Conservation (phyloP, 257 asterid genomes). For the Thymus mandschuricus region DNA sequence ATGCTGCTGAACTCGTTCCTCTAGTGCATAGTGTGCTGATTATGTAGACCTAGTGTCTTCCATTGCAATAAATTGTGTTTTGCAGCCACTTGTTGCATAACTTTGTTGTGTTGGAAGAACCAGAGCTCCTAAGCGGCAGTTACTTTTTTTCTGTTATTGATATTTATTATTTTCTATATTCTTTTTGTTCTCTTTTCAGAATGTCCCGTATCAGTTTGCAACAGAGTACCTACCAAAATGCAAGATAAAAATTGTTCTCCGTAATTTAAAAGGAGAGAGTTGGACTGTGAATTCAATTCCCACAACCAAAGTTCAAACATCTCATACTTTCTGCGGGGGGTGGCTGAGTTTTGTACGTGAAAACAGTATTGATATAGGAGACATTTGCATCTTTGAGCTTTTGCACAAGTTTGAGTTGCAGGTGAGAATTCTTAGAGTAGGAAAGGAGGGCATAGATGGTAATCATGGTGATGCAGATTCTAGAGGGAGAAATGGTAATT, state of each 20-base stretch:
- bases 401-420: constrained; percentile 66
- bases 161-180: constrained; percentile 18
- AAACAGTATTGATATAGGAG: constrained; percentile 70
- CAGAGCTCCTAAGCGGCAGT: constrained; percentile 1
- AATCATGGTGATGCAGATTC: constrained; percentile 47
- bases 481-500: constrained; percentile 44
- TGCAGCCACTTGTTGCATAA: neutral
- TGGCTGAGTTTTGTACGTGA: constrained; percentile 95
- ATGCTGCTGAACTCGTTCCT: constrained; percentile 2
- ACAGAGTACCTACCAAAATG: constrained; percentile 81
- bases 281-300: constrained; percentile 94
- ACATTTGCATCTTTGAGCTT: constrained; percentile 90
- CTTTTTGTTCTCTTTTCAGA: constrained; percentile 52
- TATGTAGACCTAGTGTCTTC: constrained; percentile 9
- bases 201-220: constrained; percentile 88
- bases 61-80: constrained; percentile 6
- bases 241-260: constrained; percentile 78
- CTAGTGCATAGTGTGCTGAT: neutral
- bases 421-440: constrained; percentile 73
- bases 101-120: neutral
- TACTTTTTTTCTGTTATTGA: constrained; percentile 2
- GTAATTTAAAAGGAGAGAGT: constrained; percentile 71
- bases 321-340: constrained; percentile 97
- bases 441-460: constrained; percentile 56
- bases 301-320: constrained; percentile 80